These are phyloP conservation scores for Diplodia seriata DNA, from an alignment of 2,329 filamentous ascomycete genomes.

Conservation along the genomic window DNA sequence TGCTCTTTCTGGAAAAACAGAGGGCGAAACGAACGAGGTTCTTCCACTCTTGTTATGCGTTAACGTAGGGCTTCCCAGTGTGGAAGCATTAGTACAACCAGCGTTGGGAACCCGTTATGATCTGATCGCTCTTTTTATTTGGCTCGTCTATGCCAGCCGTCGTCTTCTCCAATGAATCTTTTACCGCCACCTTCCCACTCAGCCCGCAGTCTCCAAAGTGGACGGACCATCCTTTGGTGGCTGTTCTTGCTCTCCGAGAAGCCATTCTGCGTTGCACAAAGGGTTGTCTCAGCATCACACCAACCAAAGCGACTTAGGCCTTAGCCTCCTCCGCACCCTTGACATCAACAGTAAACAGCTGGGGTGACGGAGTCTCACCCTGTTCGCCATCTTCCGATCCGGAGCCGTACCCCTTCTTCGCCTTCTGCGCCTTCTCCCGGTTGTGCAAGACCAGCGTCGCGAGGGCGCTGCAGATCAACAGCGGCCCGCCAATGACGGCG, in stretches of 20 bases:
- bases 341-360: slow-evolving; percentile 20
- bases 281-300: slow-evolving; percentile 14
- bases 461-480: slow-evolving; percentile 60
- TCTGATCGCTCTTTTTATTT: neutral
- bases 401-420: neutral
- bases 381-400: slow-evolving; percentile 13
- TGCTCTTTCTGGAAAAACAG: too few relatives aligned
- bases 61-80: neutral
- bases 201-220: neutral
- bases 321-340: slow-evolving; percentile 9
- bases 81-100: neutral
- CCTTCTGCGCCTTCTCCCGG: slow-evolving; percentile 44
- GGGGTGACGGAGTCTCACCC: slow-evolving; percentile 27
- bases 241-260: slow-evolving; percentile 10
- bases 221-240: slow-evolving; percentile 7
- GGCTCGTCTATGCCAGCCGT: neutral
- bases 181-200: neutral
- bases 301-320: neutral
- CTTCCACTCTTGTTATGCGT: too few relatives aligned
- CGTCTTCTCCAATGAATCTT: neutral
- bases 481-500: slow-evolving; percentile 55
- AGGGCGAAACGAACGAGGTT: too few relatives aligned
- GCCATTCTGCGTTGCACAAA: slow-evolving; percentile 18
- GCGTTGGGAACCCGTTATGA: neutral
- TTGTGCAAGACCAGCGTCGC: slow-evolving; percentile 54